Conservation (phyloP, 106 monocot species). For the Alisma plantagoaquatica region DNA sequence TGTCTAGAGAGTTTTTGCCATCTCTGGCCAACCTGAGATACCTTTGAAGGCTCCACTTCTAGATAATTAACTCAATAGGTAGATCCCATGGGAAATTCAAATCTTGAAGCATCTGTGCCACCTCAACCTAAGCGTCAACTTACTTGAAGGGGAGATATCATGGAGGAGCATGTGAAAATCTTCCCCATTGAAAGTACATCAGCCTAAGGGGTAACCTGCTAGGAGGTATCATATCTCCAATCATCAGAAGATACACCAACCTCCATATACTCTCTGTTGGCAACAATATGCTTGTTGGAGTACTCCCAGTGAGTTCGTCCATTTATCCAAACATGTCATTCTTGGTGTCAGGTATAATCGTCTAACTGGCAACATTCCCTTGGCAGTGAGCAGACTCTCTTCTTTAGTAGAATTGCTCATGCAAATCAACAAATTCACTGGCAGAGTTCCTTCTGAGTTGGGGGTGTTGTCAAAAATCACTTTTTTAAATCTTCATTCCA, state of each 20-base stretch:
- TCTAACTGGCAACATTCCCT: too few species aligned
- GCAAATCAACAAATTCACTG: conserved; percentile 14
- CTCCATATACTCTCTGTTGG: not conserved
- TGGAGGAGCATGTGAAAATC: not conserved
- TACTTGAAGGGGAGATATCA: conserved; percentile 8
- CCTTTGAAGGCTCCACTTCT: conserved; percentile 11
- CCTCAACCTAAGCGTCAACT: conserved; percentile 8
- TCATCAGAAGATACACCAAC: not conserved
- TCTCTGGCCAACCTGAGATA: conserved; percentile 12
- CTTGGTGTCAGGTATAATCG: too few species aligned
- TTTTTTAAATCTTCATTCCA: not conserved
- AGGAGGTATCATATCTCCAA: not conserved
- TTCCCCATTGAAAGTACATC: not conserved
- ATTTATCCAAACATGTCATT: too few species aligned
- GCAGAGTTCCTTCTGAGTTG: conserved; percentile 10
- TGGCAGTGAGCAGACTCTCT: too few species aligned
- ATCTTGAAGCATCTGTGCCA: not conserved
- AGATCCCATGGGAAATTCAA: conserved; percentile 9
- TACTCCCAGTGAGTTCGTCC: too few species aligned
- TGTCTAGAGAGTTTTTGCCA: conserved; percentile 8
- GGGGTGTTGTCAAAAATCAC: not conserved
- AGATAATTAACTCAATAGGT: conserved; percentile 11
- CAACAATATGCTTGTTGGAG: not conserved
- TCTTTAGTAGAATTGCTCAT: too few species aligned
- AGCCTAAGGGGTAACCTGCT: not conserved